Conservation (phyloP, 2,329 filamentous ascomycete species). For the Aspergillus luchuensis region DNA sequence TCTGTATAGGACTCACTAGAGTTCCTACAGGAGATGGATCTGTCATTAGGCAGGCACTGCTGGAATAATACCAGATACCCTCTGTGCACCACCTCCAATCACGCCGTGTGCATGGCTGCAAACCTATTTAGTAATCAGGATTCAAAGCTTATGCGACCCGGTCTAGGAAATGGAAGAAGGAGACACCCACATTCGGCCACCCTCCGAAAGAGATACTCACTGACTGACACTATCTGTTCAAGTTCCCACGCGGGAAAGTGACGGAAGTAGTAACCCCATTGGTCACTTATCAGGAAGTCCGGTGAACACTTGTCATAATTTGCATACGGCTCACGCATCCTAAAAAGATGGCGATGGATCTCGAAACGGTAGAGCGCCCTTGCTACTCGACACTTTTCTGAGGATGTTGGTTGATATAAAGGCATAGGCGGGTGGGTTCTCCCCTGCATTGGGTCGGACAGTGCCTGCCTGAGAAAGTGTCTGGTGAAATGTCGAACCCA, state of each 20-base stretch:
- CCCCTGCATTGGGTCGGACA: background rate
- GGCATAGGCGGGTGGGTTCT: background rate
- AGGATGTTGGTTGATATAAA: background rate
- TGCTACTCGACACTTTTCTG: background rate
- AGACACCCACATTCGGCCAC: conserved; percentile 5
- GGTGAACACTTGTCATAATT: background rate
- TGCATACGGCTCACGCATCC: background rate
- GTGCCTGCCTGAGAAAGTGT: background rate
- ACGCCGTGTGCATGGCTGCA: background rate
- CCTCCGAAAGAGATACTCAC: conserved; percentile 11
- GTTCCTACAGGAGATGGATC: too few species aligned
- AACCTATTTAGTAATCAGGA: background rate
- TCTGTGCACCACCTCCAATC: too few species aligned
- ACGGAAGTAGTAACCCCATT: background rate
- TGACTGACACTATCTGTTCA: conserved; percentile 7
- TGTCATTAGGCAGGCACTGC: too few species aligned
- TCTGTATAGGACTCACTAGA: too few species aligned
- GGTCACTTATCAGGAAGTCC: conserved; percentile 3
- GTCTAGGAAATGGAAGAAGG: background rate
- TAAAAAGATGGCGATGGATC: conserved; percentile 10
- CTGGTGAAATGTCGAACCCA: background rate
- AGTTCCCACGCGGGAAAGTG: conserved; percentile 12
- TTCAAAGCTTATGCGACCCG: background rate
- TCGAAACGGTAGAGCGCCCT: conserved; percentile 11
- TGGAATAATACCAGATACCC: too few species aligned